Conservation (phyloP, 768 basidiomycete species). For the Megacollybia marginata region DNA sequence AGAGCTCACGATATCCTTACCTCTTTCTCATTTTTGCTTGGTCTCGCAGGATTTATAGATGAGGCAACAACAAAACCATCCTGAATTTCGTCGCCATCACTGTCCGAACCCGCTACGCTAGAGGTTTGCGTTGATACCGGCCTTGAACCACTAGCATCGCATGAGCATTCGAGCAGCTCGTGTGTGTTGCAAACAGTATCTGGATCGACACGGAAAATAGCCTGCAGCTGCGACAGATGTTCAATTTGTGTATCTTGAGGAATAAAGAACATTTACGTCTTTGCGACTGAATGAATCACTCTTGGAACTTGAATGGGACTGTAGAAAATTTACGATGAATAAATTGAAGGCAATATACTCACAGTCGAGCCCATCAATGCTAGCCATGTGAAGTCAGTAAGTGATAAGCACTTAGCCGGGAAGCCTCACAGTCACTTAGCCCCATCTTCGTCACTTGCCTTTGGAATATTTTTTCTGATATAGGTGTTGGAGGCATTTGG, state of each 20-base stretch:
- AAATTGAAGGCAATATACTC: slow-evolving; percentile 6
- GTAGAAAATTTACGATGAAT: slow-evolving; percentile 8
- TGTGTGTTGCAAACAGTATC: slow-evolving; percentile 86
- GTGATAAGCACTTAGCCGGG: slow-evolving; percentile 1
- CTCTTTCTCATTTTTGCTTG: slow-evolving; percentile 42
- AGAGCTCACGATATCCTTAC: slow-evolving; percentile 28
- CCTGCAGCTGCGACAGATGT: slow-evolving; percentile 55
- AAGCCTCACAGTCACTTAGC: slow-evolving; percentile 69
- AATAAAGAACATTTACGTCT: slow-evolving; percentile 48
- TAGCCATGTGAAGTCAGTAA: slow-evolving; percentile 14
- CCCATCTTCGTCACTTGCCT: slow-evolving; percentile 93
- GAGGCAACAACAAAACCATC: slow-evolving; percentile 62
- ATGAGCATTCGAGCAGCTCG: slow-evolving; percentile 80
- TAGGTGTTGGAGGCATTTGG: slow-evolving; percentile 1
- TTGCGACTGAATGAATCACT: slow-evolving; percentile 82
- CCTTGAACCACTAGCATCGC: slow-evolving; percentile 25
- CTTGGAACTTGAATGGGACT: slow-evolving; percentile 46
- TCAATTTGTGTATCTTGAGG: background rate
- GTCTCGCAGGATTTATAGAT: slow-evolving; percentile 39
- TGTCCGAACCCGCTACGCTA: slow-evolving; percentile 13
- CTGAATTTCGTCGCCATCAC: slow-evolving; percentile 17
- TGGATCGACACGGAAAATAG: slow-evolving; percentile 84
- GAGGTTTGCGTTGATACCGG: slow-evolving; percentile 3
- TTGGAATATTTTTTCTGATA: slow-evolving; percentile 82
- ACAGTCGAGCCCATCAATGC: slow-evolving; percentile 66